Base-by-base conservation (phyloP, 257 asterid genomes). In the Nicotiana tomentosiformis region DNA sequence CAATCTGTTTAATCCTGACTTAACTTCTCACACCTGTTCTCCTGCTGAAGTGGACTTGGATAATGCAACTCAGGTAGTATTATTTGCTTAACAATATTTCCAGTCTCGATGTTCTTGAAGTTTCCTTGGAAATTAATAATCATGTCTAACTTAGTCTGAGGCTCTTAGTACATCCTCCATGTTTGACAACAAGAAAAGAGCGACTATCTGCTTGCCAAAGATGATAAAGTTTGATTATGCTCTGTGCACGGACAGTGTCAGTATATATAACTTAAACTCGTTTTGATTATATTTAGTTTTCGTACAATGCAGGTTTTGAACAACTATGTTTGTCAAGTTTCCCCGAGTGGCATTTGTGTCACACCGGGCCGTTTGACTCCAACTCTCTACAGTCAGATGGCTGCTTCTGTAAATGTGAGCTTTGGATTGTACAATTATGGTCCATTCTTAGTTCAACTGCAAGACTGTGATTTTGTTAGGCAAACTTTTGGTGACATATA, bases 331-430 rank as follows among this genome's bases (percentile, higher is more conserved):
- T 89, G 91, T 58, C 37, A 89, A 51, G 86, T 78, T 80, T 85
- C 91, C 9, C 30, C 66, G 1, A 35, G 61, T 5, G 89, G 87
- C 16, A 77, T 79, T 6, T 89, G 91, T 32, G 83, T 66, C 9
- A 85, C 91, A 14, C 61, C 76, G 1, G 91, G 91, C 3, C 77
- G 91, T 56, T 74, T 87, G 60, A 89, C 90, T 32, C 90, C 89
- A 0, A 5, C 9, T 3, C 61, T 23, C 23, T 89, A 89, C 84
- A 70, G 66, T 15, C 83, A 84, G 20, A 49, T 87, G 35, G 77
- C 81, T 1, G 65, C 87, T 18, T 61, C 86, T 6, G 81, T 57
- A 58, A 89, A 85, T 77, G 84, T 85, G 77, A 85, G 88, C 84
- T 43, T 29, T 7, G 82, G 86, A 33, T 60, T 89, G 58, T 68